These are phyloP conservation scores for Curvularia spicifera DNA, from an alignment of 2,329 filamentous ascomycete genomes.

Conservation along the genomic window DNA sequence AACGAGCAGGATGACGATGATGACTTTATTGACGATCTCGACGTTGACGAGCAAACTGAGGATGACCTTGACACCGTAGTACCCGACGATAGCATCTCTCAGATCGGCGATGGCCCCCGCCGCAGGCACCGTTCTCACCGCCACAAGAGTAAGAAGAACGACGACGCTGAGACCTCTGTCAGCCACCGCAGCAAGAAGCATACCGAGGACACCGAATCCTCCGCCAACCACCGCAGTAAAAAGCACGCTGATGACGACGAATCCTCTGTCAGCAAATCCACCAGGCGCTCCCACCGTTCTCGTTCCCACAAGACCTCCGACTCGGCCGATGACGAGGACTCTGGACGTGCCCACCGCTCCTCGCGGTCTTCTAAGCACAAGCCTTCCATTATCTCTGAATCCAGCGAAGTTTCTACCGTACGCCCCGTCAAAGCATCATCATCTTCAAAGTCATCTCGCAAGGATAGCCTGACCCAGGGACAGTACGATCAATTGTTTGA, in stretches of 20 bases:
- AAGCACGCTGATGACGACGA: constrained; percentile 24
- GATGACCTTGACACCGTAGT: constrained; percentile 54
- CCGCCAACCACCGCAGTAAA: constrained; percentile 29
- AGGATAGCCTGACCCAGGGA: constrained; percentile 41
- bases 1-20: constrained; percentile 33
- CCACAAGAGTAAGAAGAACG: constrained; percentile 19
- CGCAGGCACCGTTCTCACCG: constrained; percentile 38
- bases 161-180: constrained; percentile 25
- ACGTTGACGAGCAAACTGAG: constrained; percentile 41
- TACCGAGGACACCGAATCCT: constrained; percentile 23
- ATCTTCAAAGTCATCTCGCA: constrained; percentile 28
- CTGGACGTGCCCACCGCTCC: constrained; percentile 25
- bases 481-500: constrained; percentile 41
- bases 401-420: constrained; percentile 46
- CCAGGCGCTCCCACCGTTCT: constrained; percentile 35
- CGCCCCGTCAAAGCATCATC: constrained; percentile 31
- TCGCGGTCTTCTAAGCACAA: constrained; percentile 22
- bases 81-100: constrained; percentile 58
- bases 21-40: constrained; percentile 47
- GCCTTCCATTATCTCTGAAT: constrained; percentile 38
- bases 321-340: constrained; percentile 28
- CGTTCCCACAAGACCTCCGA: constrained; percentile 36
- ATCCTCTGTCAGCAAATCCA: constrained; percentile 39
- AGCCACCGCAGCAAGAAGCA: constrained; percentile 28
- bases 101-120: constrained; percentile 42